Conservation (phyloP, 2,329 filamentous ascomycete genomes). For the Hansfordia pulvinata region DNA sequence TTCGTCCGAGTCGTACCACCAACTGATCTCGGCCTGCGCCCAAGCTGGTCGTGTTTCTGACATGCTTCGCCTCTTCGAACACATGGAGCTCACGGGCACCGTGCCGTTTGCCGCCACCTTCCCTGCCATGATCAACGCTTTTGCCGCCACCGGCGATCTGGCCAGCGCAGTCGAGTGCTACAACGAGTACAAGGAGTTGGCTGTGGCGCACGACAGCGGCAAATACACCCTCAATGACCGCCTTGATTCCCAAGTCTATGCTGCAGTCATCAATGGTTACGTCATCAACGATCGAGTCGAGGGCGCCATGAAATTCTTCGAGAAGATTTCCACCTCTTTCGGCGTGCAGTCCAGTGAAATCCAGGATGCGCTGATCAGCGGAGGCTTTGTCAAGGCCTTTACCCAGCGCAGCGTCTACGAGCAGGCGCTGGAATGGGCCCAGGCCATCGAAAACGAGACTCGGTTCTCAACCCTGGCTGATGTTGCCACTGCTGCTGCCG, state of each 20-base stretch:
- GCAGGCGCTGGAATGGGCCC: conserved; percentile 63
- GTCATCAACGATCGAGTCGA: conserved; percentile 67
- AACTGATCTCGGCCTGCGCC: conserved; percentile 79
- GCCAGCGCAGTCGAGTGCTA: conserved; percentile 87
- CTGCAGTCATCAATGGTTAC: conserved; percentile 83
- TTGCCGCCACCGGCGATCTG: conserved; percentile 68
- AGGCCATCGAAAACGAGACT: conserved; percentile 43
- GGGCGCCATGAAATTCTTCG: conserved; percentile 74
- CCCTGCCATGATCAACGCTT: conserved; percentile 89
- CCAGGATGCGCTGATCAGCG: conserved; percentile 56
- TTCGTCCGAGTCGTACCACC: conserved; percentile 70
- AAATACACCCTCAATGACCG: conserved; percentile 54
- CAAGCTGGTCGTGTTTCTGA: conserved; percentile 67
- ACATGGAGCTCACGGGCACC: conserved; percentile 72
- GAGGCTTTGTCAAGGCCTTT: conserved; percentile 69
- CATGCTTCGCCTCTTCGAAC: conserved; percentile 82
- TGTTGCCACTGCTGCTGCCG: conserved; percentile 67
- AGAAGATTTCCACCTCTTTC: conserved; percentile 57
- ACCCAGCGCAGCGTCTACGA: conserved; percentile 56
- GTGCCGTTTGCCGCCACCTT: conserved; percentile 72
- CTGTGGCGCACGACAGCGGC: conserved; percentile 72
- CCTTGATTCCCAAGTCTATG: conserved; percentile 75
- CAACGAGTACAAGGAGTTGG: conserved; percentile 82
- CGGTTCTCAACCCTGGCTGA: conserved; percentile 53
- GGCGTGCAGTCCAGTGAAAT: conserved; percentile 46